These are phyloP conservation scores for Myxozyma melibiosi DNA, from an alignment of 805 yeast genomes.

Conservation along the genomic window DNA sequence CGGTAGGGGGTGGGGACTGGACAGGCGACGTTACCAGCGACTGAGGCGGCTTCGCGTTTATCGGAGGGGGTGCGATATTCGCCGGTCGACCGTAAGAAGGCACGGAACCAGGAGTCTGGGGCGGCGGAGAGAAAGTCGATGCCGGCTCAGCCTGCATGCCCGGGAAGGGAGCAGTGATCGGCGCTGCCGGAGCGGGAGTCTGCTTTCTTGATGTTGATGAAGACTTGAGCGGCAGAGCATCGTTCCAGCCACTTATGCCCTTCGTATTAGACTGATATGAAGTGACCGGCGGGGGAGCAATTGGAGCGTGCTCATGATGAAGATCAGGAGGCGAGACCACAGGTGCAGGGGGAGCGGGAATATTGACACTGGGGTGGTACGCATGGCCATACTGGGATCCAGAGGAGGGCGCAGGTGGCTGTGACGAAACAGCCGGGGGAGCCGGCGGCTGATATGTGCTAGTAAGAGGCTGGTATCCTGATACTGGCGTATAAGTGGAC, in stretches of 20 bases:
- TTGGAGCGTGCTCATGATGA: slow-evolving; percentile 20
- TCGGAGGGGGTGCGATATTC: slow-evolving; percentile 32
- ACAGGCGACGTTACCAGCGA: slow-evolving; percentile 20
- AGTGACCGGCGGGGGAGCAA: slow-evolving; percentile 31
- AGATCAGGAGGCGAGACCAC: slow-evolving; percentile 27
- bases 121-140: slow-evolving; percentile 40
- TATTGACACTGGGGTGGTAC: slow-evolving; percentile 22
- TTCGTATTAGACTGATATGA: slow-evolving; percentile 17
- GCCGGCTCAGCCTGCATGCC: slow-evolving; percentile 36
- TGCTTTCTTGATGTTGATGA: slow-evolving; percentile 17
- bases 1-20: slow-evolving; percentile 29
- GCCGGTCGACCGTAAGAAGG: slow-evolving; percentile 13
- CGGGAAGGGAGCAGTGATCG: slow-evolving; percentile 33
- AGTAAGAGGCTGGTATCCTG: slow-evolving; percentile 14
- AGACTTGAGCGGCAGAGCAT: slow-evolving; percentile 31
- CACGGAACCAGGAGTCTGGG: slow-evolving; percentile 10
- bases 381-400: slow-evolving; percentile 23
- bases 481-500: slow-evolving; percentile 14
- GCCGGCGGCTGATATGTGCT: slow-evolving; percentile 19
- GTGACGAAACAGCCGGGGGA: slow-evolving; percentile 9
- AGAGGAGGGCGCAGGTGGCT: neutral
- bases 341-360: slow-evolving; percentile 32
- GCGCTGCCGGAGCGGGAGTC: slow-evolving; percentile 38
- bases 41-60: slow-evolving; percentile 30
- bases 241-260: slow-evolving; percentile 34